Base-by-base conservation (phyloP, 2,329 filamentous ascomycete species). In the Akanthomyces dipterigenus region DNA sequence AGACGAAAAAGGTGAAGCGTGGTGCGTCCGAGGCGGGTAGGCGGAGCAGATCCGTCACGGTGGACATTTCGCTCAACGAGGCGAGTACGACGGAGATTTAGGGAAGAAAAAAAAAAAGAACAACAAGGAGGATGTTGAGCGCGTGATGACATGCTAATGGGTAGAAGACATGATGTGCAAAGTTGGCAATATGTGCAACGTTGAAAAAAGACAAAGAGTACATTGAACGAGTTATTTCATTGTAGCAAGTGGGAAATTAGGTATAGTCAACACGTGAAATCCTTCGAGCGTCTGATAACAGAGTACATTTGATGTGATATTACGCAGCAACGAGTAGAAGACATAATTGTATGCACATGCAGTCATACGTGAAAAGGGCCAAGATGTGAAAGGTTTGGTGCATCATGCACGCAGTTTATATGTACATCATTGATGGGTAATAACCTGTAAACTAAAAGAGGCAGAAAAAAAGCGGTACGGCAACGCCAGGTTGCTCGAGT, bases 11-110 rank as follows among this genome's bases (percentile, higher is more conserved):
- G 22, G 22, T 24, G 3, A 34, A 34, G 38, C 53, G 3, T 62
- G 36, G 51, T 12, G 62, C 55, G 34, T 24, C 34, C 3, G 60
- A 56, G 11, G 57, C 54, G 3, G 53, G 49, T 14, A 61, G 51
- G 63, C 20, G 31, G 7, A 61, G 63, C 28, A 28, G 46, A 8
- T 54, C 50, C 8, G 50, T 58, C 43, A 46, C 63, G 28, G 64
- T 65, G 14, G 31, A 63, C 20, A 56, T 65, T 48, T 64, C 63
- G 26, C 53, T 62, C 40, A 64, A 63, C 48, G 48, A 53, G 50
- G 57, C 65, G 18, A 66, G 65, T 55, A 54, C 36, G 18, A 62
- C 43, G 26, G 46, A 31, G 16, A 58, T 62, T 40, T 62, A 55
- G 43, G 34, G 45, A 40, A 34, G 46, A 36, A 24, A 48, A 34